Conservation (phyloP, 305 asterid genomes). For the Caryopteris hybrid region DNA sequence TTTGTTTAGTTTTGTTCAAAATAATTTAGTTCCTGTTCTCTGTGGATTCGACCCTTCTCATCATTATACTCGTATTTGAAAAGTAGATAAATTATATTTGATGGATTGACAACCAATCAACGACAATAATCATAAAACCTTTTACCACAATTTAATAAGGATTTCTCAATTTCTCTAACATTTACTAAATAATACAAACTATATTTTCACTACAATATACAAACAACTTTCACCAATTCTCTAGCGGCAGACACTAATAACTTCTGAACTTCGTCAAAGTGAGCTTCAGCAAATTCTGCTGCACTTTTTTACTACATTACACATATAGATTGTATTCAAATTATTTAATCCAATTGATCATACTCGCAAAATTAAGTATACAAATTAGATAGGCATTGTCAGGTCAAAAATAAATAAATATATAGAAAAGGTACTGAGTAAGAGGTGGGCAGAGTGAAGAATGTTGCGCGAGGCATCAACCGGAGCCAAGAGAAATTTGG, state of each 20-base stretch:
- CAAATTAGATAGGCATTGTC: not conserved
- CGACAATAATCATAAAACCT: too few species aligned
- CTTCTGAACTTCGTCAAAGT: slow-evolving; percentile 52
- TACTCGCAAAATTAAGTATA: not conserved
- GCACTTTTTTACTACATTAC: slow-evolving; percentile 47
- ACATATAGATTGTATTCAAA: slow-evolving; percentile 25
- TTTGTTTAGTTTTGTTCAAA: too few species aligned
- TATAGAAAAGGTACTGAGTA: slow-evolving; percentile 41
- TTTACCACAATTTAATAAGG: too few species aligned
- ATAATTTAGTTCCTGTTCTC: too few species aligned
- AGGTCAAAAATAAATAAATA: not conserved
- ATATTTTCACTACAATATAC: too few species aligned
- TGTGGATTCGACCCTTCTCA: too few species aligned
- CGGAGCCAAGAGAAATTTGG: slow-evolving; percentile 75
- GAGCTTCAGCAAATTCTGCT: slow-evolving; percentile 42
- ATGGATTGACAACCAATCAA: too few species aligned
- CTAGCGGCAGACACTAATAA: slow-evolving; percentile 65
- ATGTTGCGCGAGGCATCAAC: slow-evolving; percentile 82
- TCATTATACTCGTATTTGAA: too few species aligned
- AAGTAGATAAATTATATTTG: too few species aligned
- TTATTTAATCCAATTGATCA: slow-evolving; percentile 1
- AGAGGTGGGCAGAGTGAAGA: slow-evolving; percentile 58
- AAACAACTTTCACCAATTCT: too few species aligned
- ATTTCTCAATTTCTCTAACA: too few species aligned
- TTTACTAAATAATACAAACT: too few species aligned